phyloP scores from a whole-genome alignment of 768 basidiomycete species.

The Lentinula sp. region DNA sequence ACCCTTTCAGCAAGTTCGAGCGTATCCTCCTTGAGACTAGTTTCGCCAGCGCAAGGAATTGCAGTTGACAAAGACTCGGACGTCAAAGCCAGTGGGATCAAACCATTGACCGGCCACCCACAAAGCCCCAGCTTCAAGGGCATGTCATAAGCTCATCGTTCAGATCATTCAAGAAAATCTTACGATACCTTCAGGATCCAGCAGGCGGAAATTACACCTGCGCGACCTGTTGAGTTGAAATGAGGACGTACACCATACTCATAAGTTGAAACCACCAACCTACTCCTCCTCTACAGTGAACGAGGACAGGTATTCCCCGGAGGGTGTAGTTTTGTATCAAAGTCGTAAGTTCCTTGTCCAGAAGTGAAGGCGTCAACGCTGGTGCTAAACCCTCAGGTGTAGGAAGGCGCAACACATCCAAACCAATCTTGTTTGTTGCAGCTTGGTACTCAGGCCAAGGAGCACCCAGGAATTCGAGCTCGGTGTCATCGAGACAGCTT shows the following conservation, averaged over 20 bases:
- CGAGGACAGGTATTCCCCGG: conserved; percentile 62
- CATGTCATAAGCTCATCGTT: not conserved
- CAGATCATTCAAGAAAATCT: not conserved
- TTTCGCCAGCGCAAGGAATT: not conserved
- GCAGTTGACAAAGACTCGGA: not conserved
- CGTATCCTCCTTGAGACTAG: conserved; percentile 34
- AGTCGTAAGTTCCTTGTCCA: conserved; percentile 62
- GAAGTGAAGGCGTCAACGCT: conserved; percentile 35
- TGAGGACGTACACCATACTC: not conserved
- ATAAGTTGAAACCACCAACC: conserved; percentile 18
- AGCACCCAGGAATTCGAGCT: conserved; percentile 81
- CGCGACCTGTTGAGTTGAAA: conserved; percentile 40
- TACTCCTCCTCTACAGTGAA: conserved; percentile 92
- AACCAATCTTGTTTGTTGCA: conserved; percentile 52
- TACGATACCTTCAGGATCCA: conserved; percentile 55
- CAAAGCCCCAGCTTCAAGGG: conserved; percentile 73
- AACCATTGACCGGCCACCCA: conserved; percentile 45
- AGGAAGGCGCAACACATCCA: conserved; percentile 82
- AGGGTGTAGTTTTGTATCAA: conserved; percentile 72
- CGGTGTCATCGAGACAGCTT: conserved; percentile 82
- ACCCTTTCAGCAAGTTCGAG: conserved; percentile 66
- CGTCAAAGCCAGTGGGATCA: conserved; percentile 7
- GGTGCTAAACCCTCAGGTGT: conserved; percentile 90
- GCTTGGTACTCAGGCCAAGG: conserved; percentile 75
- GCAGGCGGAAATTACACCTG: conserved; percentile 86